Evolutionary conservation across 345 rosid genomes (phyloP), one percentile per base, ranked within the genome.

Genomic region (Sonneratia alba): DNA sequence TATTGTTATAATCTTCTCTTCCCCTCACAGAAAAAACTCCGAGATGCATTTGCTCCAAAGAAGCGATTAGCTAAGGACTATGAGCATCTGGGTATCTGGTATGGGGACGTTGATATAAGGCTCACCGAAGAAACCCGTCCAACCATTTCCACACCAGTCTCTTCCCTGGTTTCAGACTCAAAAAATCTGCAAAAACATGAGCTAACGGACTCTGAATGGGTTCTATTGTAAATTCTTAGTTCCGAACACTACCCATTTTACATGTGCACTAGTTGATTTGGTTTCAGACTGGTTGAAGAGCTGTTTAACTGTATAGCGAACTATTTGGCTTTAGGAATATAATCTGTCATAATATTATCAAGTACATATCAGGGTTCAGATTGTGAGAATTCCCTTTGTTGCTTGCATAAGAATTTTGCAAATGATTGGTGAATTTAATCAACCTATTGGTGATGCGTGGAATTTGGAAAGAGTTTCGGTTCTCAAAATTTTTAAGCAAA

Each of bases 71-170:
- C 76, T 61, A 87, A 89, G 84, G 98, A 91, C 72, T 93, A 93
- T 49, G 89, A 88, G 78, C 92, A 79, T 76, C 89, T 93, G 48
- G 84, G 89, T 38, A 85, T 93, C 76, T 87, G 84, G 95, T 87
- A 82, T 24, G 96, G 92, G 51, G 93, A 93, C 69, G 77, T 81
- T 34, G 83, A 83, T 48, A 81, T 79, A 72, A 86, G 75, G 49
- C 72, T 71, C 45, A 72, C 70, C 79, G 75, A 79, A 22, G 81
- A 76, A 55, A 36, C 55, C 5, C 36, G 6, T 13, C 84, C 37
- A 77, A 78, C 37, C 48, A 34, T 43, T 62, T 18, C 48, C 61
- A 74, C 81, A 66, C 68, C 75, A 2, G 63, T 74, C 47, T 64
- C 71, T 67, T 24, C 74, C 1, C 27, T 74, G 59, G 56, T 68